phyloP scores from a whole-genome alignment of 179 eudicot genomes.

The Pouteria campechiana region DNA sequence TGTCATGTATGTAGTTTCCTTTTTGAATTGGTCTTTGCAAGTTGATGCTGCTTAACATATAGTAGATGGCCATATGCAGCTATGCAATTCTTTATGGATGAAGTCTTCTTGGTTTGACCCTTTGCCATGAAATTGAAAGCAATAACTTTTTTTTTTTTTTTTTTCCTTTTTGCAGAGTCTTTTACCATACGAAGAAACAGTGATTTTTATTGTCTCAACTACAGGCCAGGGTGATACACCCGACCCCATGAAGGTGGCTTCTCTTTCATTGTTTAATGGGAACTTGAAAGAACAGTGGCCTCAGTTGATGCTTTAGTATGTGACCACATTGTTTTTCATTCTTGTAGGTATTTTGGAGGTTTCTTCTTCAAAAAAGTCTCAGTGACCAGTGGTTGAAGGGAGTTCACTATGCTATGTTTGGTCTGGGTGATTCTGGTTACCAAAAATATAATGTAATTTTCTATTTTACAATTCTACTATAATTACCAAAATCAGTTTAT shows the following conservation, averaged over 20 bases:
- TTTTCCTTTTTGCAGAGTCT: slow-evolving; percentile 27
- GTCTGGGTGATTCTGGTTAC: slow-evolving; percentile 97
- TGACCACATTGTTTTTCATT: slow-evolving; percentile 1
- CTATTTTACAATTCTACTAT: slow-evolving; percentile 21
- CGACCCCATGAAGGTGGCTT: slow-evolving; percentile 74
- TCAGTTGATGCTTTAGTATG: background rate
- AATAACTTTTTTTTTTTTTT: background rate
- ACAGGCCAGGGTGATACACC: slow-evolving; percentile 95
- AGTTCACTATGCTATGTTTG: slow-evolving; percentile 82
- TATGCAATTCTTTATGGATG: background rate
- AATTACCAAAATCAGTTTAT: too few species aligned
- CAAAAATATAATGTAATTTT: slow-evolving; percentile 88
- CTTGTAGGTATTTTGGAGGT: slow-evolving; percentile 79
- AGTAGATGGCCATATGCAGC: too few species aligned
- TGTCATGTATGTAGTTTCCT: too few species aligned
- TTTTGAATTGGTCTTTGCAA: too few species aligned
- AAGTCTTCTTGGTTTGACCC: background rate
- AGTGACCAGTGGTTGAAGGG: slow-evolving; percentile 53
- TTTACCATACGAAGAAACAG: slow-evolving; percentile 32
- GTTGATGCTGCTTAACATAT: too few species aligned
- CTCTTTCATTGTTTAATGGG: too few species aligned
- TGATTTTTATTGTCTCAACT: slow-evolving; percentile 79
- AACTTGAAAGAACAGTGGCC: background rate
- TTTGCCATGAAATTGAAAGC: background rate
- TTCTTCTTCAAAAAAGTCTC: slow-evolving; percentile 64